These are phyloP conservation scores for Lomentospora prolificans DNA, from an alignment of 2,329 filamentous ascomycete genomes.

Conservation along the genomic window DNA sequence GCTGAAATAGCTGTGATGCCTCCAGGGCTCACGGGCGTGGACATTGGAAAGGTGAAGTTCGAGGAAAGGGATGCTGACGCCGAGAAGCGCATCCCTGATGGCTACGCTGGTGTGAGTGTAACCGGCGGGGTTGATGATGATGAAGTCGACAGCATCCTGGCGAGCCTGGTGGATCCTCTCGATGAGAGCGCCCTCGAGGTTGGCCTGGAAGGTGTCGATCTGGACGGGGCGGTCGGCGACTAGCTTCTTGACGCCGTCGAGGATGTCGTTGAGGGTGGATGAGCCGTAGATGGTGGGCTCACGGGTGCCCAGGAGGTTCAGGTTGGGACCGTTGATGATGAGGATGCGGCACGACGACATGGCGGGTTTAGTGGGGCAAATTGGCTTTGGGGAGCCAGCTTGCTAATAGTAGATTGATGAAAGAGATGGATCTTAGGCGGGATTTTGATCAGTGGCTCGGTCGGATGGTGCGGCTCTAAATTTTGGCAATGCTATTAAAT, in stretches of 20 bases:
- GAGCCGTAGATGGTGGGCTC: constrained; percentile 66
- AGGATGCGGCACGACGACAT: constrained; percentile 4
- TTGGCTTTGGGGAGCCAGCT: no score
- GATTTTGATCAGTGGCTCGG: no score
- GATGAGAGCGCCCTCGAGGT: constrained; percentile 66
- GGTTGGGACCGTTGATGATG: constrained; percentile 65
- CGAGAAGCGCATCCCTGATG: constrained; percentile 62
- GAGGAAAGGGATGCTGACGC: constrained; percentile 61
- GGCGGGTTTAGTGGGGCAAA: no score
- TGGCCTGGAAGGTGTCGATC: constrained; percentile 60
- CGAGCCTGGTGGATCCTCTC: constrained; percentile 64
- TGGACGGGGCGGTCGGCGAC: constrained; percentile 34
- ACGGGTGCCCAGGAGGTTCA: constrained; percentile 67
- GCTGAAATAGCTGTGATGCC: constrained; percentile 61
- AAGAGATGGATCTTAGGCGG: no score
- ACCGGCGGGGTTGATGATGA: constrained; percentile 68
- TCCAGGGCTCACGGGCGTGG: constrained; percentile 58
- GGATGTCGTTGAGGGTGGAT: constrained; percentile 56
- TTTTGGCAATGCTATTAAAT: no score
- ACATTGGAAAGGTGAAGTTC: constrained; percentile 73
- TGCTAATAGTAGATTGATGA: no score
- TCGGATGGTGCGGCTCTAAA: no score
- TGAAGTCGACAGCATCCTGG: constrained; percentile 41
- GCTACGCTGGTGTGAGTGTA: constrained; percentile 70
- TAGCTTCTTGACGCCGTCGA: constrained; percentile 36